Conservation (phyloP, 768 basidiomycete species). For the Amanita exitialis region DNA sequence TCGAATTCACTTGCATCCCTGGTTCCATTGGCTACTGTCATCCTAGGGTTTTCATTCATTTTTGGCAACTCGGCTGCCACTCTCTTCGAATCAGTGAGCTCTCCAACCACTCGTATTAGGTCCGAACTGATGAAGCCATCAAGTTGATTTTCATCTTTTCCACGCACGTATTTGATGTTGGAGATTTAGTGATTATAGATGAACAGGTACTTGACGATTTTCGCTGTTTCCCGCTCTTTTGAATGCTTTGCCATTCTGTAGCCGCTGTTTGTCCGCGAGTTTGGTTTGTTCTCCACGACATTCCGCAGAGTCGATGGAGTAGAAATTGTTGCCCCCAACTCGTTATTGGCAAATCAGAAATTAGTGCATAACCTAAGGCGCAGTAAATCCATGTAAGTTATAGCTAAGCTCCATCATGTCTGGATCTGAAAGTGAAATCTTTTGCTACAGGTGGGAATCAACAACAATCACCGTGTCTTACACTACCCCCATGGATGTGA, state of each 20-base stretch:
- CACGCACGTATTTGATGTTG: conserved; percentile 80
- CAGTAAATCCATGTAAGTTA: conserved; percentile 58
- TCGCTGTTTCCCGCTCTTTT: background rate
- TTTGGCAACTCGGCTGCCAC: conserved; percentile 77
- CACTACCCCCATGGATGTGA: conserved; percentile 56
- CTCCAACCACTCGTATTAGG: background rate
- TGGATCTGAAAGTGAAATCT: background rate
- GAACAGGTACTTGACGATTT: conserved; percentile 32
- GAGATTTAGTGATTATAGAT: conserved; percentile 77
- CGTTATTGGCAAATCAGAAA: conserved; percentile 59
- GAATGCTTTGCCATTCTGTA: conserved; percentile 4
- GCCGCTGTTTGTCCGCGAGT: conserved; percentile 57
- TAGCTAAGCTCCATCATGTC: background rate
- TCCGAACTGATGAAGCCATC: background rate
- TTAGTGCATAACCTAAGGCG: conserved; percentile 72
- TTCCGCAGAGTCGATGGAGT: conserved; percentile 77
- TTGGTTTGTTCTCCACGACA: conserved; percentile 70
- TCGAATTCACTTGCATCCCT: conserved; percentile 58
- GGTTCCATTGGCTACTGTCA: conserved; percentile 70
- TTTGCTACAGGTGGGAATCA: conserved; percentile 46
- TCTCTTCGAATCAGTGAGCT: conserved; percentile 63
- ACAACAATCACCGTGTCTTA: conserved; percentile 59
- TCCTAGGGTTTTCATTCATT: conserved; percentile 79
- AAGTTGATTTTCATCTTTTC: conserved; percentile 81
- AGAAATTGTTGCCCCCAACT: conserved; percentile 71